Base-by-base conservation (phyloP, 169 alveolate species). In the Besnoitia besnoiti region DNA sequence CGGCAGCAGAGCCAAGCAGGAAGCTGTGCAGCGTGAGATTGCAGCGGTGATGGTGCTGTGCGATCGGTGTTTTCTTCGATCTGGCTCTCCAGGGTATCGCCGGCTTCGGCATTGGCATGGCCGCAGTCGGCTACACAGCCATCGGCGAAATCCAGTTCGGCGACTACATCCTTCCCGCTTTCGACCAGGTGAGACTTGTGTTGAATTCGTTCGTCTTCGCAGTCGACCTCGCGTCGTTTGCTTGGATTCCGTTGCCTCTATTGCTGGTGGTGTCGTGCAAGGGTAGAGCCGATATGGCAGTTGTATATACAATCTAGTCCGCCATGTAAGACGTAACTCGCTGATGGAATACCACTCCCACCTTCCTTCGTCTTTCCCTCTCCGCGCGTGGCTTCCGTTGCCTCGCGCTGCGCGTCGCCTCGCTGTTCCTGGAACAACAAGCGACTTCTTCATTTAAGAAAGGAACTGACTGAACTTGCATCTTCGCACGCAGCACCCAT, bases 61-160 rank as follows among this genome's bases (percentile, higher is more conserved):
- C 30, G 30, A 14, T 10, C 62, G 10, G 19, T 50, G 62, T 19
- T 50, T 50, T 19, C 19, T 10, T 19, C 19, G 62, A 10, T 61
- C 35, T n/a, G 30, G 37, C 37, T 61, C 12, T 44, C 79, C 91
- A 97, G 98, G 99, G 99, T 1, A 98, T 99, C 46, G 99, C 98
- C 30, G 99, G 99, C 24, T 98, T 99, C 95, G 99, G 98, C 5
- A 98, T 99, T 16, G 99, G 99, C 39, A 88, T 98, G 96, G 99
- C 99, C 42, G 98, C 98, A 19, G 95, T 97, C 62, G 99, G 99
- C 42, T 96, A 96, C 91, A 98, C 98, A 39, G 98, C 99, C 16
- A 98, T 99, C 39, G 99, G 99, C 2, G 99, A 99, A 95, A 98
- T 99, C n/a, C 99, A 99, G 94, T 99, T 99, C 90, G 99, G 99